phyloP scores from a whole-genome alignment of 140 eudicot genomes.

The Senecio squalidus region DNA sequence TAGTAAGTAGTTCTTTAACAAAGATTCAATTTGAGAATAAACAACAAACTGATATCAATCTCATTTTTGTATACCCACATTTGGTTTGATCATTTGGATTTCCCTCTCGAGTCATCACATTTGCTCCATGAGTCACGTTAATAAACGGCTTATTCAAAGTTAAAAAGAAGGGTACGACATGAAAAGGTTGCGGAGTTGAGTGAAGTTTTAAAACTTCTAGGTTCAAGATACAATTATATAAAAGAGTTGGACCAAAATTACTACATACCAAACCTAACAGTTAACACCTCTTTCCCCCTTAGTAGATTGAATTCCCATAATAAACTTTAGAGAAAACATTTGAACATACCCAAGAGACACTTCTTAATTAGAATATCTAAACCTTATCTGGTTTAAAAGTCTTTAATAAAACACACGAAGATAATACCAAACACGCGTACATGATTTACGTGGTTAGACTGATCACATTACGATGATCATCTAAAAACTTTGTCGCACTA shows the following conservation, averaged over 20 bases:
- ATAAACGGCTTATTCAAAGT: background rate
- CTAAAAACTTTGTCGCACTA: too few relatives aligned
- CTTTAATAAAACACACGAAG: too few relatives aligned
- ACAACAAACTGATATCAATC: too few relatives aligned
- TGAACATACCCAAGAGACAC: background rate
- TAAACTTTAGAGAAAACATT: background rate
- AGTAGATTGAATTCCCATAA: background rate
- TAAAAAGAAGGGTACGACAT: background rate
- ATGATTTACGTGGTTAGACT: too few relatives aligned
- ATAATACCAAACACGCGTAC: too few relatives aligned
- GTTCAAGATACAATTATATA: conserved; percentile 4
- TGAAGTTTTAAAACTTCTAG: background rate
- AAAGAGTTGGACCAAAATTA: conserved; percentile 4
- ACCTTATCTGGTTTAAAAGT: background rate
- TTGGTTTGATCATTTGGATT: too few relatives aligned
- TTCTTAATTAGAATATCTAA: background rate
- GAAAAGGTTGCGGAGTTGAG: background rate
- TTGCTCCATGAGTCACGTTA: too few relatives aligned
- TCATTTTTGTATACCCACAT: too few relatives aligned
- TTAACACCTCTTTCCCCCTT: background rate
- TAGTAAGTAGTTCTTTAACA: too few relatives aligned
- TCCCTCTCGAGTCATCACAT: too few relatives aligned
- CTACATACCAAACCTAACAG: background rate
- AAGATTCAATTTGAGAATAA: too few relatives aligned
- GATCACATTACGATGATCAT: too few relatives aligned